These are phyloP conservation scores for Aspergillus homomorphus DNA, from an alignment of 495 filamentous ascomycete genomes.

Conservation along the genomic window DNA sequence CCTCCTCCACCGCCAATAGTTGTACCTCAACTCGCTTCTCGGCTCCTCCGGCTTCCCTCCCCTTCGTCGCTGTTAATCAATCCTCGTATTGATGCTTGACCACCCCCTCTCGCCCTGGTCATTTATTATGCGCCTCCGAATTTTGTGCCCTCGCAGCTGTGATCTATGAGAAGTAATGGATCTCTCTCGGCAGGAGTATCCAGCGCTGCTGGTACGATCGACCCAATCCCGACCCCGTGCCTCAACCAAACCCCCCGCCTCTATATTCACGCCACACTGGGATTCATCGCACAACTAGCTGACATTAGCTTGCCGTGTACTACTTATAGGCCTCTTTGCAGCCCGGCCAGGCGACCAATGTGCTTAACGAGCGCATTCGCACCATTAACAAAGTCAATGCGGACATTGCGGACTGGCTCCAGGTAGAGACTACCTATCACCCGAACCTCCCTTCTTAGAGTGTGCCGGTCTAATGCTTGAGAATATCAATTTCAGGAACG, in stretches of 20 bases:
- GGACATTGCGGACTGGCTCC: conserved; percentile 95
- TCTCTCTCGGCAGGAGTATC: conserved; percentile 89
- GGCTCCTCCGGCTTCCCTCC: neutral
- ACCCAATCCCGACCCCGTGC: conserved; percentile 10
- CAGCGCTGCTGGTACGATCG: conserved; percentile 83
- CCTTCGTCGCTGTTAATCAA: conserved; percentile 2
- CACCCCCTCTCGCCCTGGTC: neutral
- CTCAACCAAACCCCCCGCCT: conserved; percentile 9
- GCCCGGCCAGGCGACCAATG: conserved; percentile 77
- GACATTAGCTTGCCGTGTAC: conserved; percentile 7
- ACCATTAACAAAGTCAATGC: conserved; percentile 81
- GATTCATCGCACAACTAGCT: neutral
- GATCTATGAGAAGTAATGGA: conserved; percentile 57
- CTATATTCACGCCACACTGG: neutral
- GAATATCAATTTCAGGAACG: conserved; percentile 65
- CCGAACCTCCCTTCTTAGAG: neutral
- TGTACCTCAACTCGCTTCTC: neutral
- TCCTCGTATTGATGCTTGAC: neutral
- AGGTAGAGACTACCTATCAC: conserved; percentile 55
- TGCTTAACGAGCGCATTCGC: conserved; percentile 84
- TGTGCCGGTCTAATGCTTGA: neutral
- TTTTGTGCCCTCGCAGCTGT: conserved; percentile 9
- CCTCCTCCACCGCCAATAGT: conserved; percentile 5
- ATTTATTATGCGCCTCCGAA: conserved; percentile 42
- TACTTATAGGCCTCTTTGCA: conserved; percentile 68